Evolutionary conservation across 2,329 filamentous ascomycete genomes (phyloP).

Genomic region (Microcyclospora tardicrescens): DNA sequence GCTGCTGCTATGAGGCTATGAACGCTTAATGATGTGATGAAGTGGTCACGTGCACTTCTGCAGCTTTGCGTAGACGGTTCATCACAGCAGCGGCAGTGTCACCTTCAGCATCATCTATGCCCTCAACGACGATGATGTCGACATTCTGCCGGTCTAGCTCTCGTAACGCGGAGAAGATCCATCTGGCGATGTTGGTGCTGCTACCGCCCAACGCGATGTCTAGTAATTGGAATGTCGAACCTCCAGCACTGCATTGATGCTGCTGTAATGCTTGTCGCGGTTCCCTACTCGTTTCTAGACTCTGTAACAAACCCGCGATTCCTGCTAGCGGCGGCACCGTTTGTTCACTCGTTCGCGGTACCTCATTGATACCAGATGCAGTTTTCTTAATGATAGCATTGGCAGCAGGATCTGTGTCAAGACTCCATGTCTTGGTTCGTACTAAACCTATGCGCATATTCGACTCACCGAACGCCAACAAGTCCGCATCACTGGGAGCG

Average conservation of each 20-base stretch:
- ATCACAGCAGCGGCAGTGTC: conserved; percentile 64
- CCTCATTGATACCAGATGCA: conserved; percentile 9
- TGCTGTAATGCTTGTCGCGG: conserved; percentile 2
- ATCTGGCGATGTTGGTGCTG: conserved; percentile 64
- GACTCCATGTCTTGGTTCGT: conserved; percentile 22
- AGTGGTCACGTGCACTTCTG: conserved; percentile 22
- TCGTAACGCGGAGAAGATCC: conserved; percentile 74
- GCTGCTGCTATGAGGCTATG: conserved; percentile 4
- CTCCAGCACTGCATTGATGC: conserved; percentile 1
- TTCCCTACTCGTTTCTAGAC: conserved; percentile 7
- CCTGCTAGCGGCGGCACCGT: conserved; percentile 5
- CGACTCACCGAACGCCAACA: conserved; percentile 16
- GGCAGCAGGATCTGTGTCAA: conserved; percentile 2
- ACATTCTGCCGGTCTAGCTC: conserved; percentile 70
- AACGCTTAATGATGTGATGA: conserved; percentile 1
- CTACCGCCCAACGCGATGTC: conserved; percentile 63
- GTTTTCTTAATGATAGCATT: not conserved
- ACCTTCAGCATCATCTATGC: conserved; percentile 52
- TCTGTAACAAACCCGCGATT: conserved; percentile 16
- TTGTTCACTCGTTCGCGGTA: not conserved
- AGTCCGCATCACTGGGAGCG: conserved; percentile 18
- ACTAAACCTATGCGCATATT: conserved; percentile 28
- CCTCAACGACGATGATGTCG: conserved; percentile 81
- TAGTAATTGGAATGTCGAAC: conserved; percentile 30
- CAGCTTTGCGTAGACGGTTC: conserved; percentile 39